A percentile compares a stretch with the other conserved stretches of the same genome.
Evolutionary conservation across 495 filamentous ascomycete species (phyloP).

Genomic region (Hypomontagnella submonticulosa): DNA sequence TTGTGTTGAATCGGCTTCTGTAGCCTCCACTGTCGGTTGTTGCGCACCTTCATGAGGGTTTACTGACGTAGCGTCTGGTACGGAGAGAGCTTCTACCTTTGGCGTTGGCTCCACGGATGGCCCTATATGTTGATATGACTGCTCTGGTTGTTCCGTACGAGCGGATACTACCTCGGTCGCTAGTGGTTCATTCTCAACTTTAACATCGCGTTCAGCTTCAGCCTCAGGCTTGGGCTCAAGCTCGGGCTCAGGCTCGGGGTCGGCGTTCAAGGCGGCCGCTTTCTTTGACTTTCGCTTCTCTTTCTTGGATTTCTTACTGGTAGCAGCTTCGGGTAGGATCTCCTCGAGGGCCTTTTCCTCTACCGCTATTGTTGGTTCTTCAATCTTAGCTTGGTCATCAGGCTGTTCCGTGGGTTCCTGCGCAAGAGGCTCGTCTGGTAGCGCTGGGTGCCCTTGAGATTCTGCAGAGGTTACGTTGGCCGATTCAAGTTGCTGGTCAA

Average conservation of each 20-base stretch:
- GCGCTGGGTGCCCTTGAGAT: conserved; percentile 14
- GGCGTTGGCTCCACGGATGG: neutral
- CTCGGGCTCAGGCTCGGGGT: conserved; percentile 36
- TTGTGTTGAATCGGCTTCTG: conserved; percentile 11
- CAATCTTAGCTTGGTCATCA: conserved; percentile 25
- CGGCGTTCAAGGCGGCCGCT: conserved; percentile 18
- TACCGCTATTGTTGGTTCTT: conserved; percentile 17
- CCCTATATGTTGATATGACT: neutral
- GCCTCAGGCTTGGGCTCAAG: too few relatives aligned
- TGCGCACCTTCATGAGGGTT: conserved; percentile 14
- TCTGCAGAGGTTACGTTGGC: conserved; percentile 28
- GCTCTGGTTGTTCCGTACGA: conserved; percentile 4
- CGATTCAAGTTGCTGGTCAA: conserved; percentile 22
- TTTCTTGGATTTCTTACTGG: conserved; percentile 48
- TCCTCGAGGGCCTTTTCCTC: conserved; percentile 18
- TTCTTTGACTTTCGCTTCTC: conserved; percentile 48
- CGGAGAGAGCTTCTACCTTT: conserved; percentile 12
- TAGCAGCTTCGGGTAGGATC: conserved; percentile 18
- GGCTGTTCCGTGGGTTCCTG: conserved; percentile 28
- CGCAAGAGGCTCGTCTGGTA: conserved; percentile 28
- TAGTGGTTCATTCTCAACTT: conserved; percentile 9
- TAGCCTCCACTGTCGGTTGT: conserved; percentile 2
- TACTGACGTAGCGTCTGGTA: conserved; percentile 3
- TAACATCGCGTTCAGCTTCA: conserved; percentile 7
- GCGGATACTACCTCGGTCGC: conserved; percentile 16